phyloP scores from a whole-genome alignment of 257 asterid genomes.

The Pogostemon cablin region DNA sequence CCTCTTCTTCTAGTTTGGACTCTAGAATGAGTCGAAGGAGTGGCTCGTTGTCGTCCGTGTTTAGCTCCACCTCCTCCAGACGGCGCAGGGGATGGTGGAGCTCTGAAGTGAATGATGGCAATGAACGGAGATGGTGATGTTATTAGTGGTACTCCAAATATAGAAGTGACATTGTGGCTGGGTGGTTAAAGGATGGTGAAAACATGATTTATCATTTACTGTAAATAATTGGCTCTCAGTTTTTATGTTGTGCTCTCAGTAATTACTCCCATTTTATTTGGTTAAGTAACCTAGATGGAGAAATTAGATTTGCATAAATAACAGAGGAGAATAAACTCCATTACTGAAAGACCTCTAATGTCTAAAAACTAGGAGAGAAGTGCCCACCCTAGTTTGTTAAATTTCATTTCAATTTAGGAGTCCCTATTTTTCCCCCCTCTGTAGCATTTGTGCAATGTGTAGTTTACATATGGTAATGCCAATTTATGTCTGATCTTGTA shows the following conservation, averaged over 20 bases:
- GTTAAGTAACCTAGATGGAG: conserved; percentile 29
- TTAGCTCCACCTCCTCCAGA: conserved; percentile 49
- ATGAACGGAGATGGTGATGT: conserved; percentile 28
- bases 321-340: conserved; percentile 25
- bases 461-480: conserved; percentile 33
- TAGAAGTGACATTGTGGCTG: conserved; percentile 16
- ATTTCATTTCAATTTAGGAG: conserved; percentile 24
- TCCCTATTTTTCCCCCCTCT: conserved; percentile 26
- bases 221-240: conserved; percentile 38
- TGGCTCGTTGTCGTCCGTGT: conserved; percentile 51
- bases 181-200: background rate
- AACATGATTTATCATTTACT: background rate
- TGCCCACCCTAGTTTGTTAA: conserved; percentile 19
- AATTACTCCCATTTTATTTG: conserved; percentile 28
- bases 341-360: background rate
- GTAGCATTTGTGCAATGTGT: conserved; percentile 36
- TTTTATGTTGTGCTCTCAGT: conserved; percentile 13
- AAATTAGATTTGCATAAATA: conserved; percentile 11
- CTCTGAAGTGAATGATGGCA: conserved; percentile 43
- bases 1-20: conserved; percentile 55
- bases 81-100: conserved; percentile 56
- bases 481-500: conserved; percentile 32
- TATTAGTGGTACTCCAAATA: background rate
- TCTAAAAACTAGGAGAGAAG: conserved; percentile 29
- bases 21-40: conserved; percentile 50